Conservation (phyloP, 805 yeast species). For the Zygosaccharomyces gambellarensis region DNA sequence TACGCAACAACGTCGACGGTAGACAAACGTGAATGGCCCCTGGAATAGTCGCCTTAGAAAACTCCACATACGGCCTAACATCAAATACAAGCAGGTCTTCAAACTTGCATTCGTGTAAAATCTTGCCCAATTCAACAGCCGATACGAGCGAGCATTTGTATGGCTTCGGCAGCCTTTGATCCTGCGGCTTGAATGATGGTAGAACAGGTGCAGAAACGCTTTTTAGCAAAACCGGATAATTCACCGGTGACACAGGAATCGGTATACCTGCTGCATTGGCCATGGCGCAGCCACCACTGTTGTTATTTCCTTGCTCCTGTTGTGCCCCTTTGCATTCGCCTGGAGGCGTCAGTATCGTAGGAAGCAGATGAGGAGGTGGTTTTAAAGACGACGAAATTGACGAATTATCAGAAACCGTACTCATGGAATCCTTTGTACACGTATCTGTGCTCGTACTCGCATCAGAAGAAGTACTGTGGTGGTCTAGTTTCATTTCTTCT, state of each 20-base stretch:
- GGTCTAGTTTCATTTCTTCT: conserved; percentile 1
- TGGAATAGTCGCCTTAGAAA: conserved; percentile 49
- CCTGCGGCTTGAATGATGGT: conserved; percentile 25
- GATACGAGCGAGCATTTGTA: conserved; percentile 17
- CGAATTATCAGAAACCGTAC: conserved; percentile 2
- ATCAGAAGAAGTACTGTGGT: conserved; percentile 4
- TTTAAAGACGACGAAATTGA: conserved; percentile 2
- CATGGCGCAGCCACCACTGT: neutral
- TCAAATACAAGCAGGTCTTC: conserved; percentile 39
- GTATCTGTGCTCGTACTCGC: conserved; percentile 5
- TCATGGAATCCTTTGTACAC: conserved; percentile 3
- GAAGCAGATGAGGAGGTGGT: conserved; percentile 1
- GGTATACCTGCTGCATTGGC: no score
- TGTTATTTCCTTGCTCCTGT: neutral
- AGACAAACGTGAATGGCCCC: conserved; percentile 72
- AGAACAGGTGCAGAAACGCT: conserved; percentile 17
- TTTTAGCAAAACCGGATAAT: conserved; percentile 11
- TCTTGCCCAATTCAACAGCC: conserved; percentile 20
- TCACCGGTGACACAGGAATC: neutral
- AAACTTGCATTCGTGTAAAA: conserved; percentile 1
- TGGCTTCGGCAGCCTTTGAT: conserved; percentile 24
- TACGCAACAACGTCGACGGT: conserved; percentile 81
- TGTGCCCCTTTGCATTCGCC: neutral
- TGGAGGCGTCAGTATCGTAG: conserved; percentile 2
- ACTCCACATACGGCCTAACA: conserved; percentile 77